Base-by-base conservation (phyloP, 805 yeast species). In the Vanderwaltozyma verrucispora region DNA sequence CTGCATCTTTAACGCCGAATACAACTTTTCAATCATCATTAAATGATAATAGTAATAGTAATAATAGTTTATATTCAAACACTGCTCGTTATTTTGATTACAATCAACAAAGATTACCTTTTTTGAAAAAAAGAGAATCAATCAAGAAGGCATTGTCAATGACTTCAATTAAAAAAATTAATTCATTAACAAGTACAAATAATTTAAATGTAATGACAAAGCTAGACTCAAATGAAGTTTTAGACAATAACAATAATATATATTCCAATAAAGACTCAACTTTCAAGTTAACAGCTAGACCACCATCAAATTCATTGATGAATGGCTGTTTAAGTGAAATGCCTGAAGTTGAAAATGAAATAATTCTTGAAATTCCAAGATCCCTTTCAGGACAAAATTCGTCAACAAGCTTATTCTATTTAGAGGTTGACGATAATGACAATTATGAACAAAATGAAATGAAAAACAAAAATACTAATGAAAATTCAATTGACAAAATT, bases 291-390 rank as follows among this genome's bases (percentile, higher is more conserved):
- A 60, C 49, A 30, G 61, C 62, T 11, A 42, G 42, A 33, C 59
- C 60, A 8, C 60, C 62, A 21, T 30, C 33, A 5, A 42, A 41
- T 18, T 48, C 59, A 2, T 38, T 56, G 37, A 58, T 58, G 63
- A 54, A 56, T 36, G 63, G 63, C 15, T 42, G 54, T 15, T 55
- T 44, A 29, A 50, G 60, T 35, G 47, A 49, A 12, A 51, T 57
- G 19, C 63, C 63, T 8, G 57, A 54, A 37, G 14, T 9, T 25
- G 24, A 25, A 14, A 8, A 21, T 9, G 17, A 29, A 5, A 8
- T n/a, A 3, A 38, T 53, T n/a, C 44, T 42, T 21, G 53, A 54
- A 4, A 46, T 55, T 8, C 63, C 63, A 19, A 46, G 44, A 31
- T 43, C 47, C 4, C 28, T 49, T n/a, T 56, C 62, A 10, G 46